Evolutionary conservation across 2,329 filamentous ascomycete genomes (phyloP).

Genomic region (Fonsecaea multimorphosa): DNA sequence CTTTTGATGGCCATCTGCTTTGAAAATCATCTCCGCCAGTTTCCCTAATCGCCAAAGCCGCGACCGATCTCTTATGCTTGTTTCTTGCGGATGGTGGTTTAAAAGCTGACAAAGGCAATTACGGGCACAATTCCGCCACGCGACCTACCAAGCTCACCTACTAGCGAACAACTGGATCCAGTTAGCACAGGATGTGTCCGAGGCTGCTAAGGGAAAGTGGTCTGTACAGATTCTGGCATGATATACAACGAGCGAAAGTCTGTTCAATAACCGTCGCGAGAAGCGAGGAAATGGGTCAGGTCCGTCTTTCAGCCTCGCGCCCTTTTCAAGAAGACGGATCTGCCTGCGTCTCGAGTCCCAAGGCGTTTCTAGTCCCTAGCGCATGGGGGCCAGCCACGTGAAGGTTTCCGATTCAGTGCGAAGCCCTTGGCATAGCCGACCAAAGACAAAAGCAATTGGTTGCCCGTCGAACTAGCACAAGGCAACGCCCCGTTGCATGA

Average conservation of each 20-base stretch:
- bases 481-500: constrained; percentile 6
- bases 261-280: not conserved
- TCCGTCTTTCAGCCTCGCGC: not conserved
- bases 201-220: not conserved
- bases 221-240: not conserved
- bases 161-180: not conserved
- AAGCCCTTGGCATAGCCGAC: constrained; percentile 3
- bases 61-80: not conserved
- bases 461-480: constrained; percentile 11
- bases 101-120: constrained; percentile 15
- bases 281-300: not conserved
- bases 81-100: not conserved
- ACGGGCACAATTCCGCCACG: constrained; percentile 15
- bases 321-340: not conserved
- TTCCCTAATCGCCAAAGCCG: not conserved
- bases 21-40: not conserved
- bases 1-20: constrained; percentile 19
- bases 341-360: not conserved
- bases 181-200: not conserved
- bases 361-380: not conserved
- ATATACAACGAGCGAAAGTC: not conserved
- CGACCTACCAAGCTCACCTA: not conserved
- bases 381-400: constrained; percentile 1
- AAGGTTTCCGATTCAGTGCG: not conserved
- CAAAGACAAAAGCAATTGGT: constrained; percentile 4